Evolutionary conservation across 257 asterid species (phyloP).

Genomic region (Solanum tarijense): DNA sequence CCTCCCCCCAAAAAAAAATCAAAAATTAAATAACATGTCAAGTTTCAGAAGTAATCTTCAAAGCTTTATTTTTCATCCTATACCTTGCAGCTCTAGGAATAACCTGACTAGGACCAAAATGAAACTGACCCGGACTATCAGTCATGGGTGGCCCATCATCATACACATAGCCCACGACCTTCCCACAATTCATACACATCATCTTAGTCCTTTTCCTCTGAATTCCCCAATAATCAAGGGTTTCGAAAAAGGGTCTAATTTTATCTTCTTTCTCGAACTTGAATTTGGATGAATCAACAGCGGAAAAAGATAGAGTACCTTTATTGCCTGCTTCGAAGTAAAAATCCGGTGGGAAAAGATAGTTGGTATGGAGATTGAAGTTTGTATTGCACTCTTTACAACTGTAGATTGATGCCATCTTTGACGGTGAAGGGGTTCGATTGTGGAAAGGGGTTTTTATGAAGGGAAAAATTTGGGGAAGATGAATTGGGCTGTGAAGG

Average conservation of each 20-base stretch:
- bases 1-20: not conserved
- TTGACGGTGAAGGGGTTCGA: not conserved
- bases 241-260: constrained; percentile 74
- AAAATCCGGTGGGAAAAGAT: constrained; percentile 65
- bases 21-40: constrained; percentile 7
- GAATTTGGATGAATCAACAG: constrained; percentile 64
- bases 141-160: constrained; percentile 89
- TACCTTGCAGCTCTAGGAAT: constrained; percentile 85
- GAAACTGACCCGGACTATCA: constrained; percentile 59
- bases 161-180: constrained; percentile 59
- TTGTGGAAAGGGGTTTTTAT: not conserved
- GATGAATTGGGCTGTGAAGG: not conserved
- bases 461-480: not conserved
- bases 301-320: constrained; percentile 59
- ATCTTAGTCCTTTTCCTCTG: constrained; percentile 76
- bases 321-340: constrained; percentile 97
- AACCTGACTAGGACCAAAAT: constrained; percentile 87
- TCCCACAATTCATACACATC: constrained; percentile 63
- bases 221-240: constrained; percentile 82
- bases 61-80: constrained; percentile 61
- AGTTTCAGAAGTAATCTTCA: constrained; percentile 41
- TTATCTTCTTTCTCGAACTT: constrained; percentile 63
- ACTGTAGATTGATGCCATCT: constrained; percentile 62
- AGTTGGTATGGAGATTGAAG: constrained; percentile 46
- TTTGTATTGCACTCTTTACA: constrained; percentile 78